Evolutionary conservation across 1,284 basidiomycete species (phyloP).

Genomic region (Trichosporon ovoides): DNA sequence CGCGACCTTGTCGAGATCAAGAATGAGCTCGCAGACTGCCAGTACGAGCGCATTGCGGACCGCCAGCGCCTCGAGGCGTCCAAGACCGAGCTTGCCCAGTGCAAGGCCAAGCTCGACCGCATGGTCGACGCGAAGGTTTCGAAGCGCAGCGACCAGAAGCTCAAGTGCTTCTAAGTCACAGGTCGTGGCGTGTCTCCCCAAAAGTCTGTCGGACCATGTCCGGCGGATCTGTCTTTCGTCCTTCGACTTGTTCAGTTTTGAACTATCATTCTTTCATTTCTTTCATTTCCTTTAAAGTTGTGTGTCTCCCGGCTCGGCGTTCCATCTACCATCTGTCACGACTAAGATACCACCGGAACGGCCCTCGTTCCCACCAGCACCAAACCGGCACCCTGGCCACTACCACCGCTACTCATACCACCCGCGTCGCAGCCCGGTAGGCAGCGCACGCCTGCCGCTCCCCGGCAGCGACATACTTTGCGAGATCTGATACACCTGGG

Average conservation of each 20-base stretch:
- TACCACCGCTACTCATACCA: background rate
- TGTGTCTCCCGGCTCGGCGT: background rate
- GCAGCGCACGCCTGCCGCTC: too few species aligned
- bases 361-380: background rate
- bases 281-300: background rate
- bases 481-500: too few species aligned
- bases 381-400: background rate
- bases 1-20: conserved; percentile 24
- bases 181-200: background rate
- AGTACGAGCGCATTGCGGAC: conserved; percentile 35
- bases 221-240: conserved; percentile 4
- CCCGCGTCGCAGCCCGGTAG: too few species aligned
- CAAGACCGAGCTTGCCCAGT: conserved; percentile 32
- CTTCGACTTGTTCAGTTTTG: background rate
- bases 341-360: background rate
- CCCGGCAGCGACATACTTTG: too few species aligned
- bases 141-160: conserved; percentile 34
- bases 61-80: conserved; percentile 35
- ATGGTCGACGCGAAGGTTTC: conserved; percentile 40
- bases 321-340: background rate
- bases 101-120: conserved; percentile 39
- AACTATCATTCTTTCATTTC: background rate
- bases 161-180: conserved; percentile 33
- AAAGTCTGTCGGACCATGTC: background rate
- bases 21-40: conserved; percentile 28